Conservation (phyloP, 495 filamentous ascomycete genomes). For the Aspergillus heteromorphus region DNA sequence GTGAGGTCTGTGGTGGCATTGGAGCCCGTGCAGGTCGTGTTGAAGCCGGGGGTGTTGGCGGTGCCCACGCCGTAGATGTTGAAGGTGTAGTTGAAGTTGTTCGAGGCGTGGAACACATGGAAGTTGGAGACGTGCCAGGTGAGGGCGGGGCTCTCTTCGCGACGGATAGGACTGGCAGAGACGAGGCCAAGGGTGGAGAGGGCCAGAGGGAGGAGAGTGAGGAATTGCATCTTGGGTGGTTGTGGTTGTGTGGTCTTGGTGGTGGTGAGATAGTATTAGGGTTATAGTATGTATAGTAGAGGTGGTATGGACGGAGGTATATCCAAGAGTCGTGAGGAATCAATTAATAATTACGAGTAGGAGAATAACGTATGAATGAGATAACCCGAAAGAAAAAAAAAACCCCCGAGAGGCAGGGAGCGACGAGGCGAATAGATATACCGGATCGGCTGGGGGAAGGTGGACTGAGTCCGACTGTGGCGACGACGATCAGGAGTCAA, state of each 20-base stretch:
- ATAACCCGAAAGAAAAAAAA: not conserved
- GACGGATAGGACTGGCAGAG: slow-evolving; percentile 11
- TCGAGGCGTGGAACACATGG: slow-evolving; percentile 29
- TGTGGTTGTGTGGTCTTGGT: not conserved
- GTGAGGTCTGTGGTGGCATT: slow-evolving; percentile 15
- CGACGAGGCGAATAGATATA: not conserved
- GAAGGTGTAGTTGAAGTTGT: slow-evolving; percentile 33
- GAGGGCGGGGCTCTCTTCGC: slow-evolving; percentile 18
- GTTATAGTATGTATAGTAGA: not conserved
- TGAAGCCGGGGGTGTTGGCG: slow-evolving; percentile 34
- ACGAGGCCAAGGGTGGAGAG: slow-evolving; percentile 26
- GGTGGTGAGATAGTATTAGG: no score
- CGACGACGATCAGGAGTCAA: not conserved
- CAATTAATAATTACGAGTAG: slow-evolving; percentile 1
- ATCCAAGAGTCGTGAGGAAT: not conserved
- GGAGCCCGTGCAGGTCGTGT: slow-evolving; percentile 34
- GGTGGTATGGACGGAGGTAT: not conserved
- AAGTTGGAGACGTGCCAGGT: slow-evolving; percentile 33
- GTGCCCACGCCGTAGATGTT: slow-evolving; percentile 25
- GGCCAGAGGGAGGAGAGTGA: slow-evolving; percentile 23
- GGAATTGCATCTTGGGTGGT: slow-evolving; percentile 30
- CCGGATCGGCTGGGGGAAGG: not conserved
- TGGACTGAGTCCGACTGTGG: not conserved
- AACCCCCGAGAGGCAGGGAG: not conserved
- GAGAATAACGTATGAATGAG: not conserved